Conservation (phyloP, 805 yeast species). For the Candida maris region DNA sequence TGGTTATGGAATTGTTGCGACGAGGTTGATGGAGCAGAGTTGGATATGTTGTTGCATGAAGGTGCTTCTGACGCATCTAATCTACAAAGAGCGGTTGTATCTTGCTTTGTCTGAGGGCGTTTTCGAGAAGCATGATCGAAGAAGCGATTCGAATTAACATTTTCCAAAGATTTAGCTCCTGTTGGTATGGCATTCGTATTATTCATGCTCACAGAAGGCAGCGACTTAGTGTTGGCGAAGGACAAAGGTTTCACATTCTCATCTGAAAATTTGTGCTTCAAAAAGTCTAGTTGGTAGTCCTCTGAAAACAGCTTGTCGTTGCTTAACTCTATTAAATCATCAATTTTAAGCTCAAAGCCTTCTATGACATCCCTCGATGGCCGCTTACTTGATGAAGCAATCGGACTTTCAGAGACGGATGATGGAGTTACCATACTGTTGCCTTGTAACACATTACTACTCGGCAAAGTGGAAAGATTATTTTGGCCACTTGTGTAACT, state of each 20-base stretch:
- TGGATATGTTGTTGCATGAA: constrained; percentile 6
- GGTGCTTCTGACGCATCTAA: too few species aligned
- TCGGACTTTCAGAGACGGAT: constrained; percentile 24
- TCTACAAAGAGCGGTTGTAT: neutral
- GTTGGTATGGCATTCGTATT: constrained; percentile 20
- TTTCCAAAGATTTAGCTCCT: too few species aligned
- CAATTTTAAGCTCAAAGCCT: constrained; percentile 18
- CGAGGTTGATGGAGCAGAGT: constrained; percentile 17
- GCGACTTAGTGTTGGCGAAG: constrained; percentile 17
- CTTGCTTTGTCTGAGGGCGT: too few species aligned
- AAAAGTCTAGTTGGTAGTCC: constrained; percentile 22
- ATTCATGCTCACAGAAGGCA: constrained; percentile 22
- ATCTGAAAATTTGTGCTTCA: constrained; percentile 13
- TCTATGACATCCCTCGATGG: constrained; percentile 4
- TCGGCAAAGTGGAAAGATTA: constrained; percentile 2
- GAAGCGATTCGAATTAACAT: too few species aligned
- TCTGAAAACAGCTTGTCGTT: constrained; percentile 21
- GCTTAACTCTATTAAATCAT: constrained; percentile 25
- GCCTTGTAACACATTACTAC: constrained; percentile 1
- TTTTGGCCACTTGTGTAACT: neutral
- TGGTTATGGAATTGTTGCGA: constrained; percentile 1
- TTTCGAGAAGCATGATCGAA: too few species aligned
- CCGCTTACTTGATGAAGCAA: constrained; percentile 5
- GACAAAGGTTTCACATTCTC: constrained; percentile 13
- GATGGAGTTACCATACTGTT: constrained; percentile 19